Conservation (phyloP, 257 asterid species). For the Haberlea rhodopensis region DNA sequence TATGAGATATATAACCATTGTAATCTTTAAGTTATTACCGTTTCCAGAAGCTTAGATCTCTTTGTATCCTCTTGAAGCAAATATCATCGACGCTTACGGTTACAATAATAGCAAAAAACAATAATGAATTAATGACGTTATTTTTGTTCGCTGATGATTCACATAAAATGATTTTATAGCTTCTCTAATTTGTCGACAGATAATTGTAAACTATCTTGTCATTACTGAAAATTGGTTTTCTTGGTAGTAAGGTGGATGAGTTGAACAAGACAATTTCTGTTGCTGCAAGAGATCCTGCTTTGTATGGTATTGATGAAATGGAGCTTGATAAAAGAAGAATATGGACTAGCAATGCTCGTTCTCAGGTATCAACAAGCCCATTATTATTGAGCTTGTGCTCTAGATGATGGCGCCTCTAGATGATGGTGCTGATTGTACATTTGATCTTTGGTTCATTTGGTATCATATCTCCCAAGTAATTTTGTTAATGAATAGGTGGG, state of each 20-base stretch:
- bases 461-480: conserved; percentile 6
- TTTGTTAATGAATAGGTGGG: conserved; percentile 52
- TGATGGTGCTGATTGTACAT: conserved; percentile 1
- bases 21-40: conserved; percentile 9
- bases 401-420: background rate
- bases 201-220: conserved; percentile 17
- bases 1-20: background rate
- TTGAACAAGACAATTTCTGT: conserved; percentile 86
- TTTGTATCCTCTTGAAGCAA: conserved; percentile 1
- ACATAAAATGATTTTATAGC: conserved; percentile 2
- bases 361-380: conserved; percentile 53
- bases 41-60: background rate
- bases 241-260: conserved; percentile 90
- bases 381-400: background rate
- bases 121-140: background rate
- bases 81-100: conserved; percentile 9
- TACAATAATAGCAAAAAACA: background rate
- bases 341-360: conserved; percentile 89
- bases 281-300: conserved; percentile 80
- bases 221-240: conserved; percentile 49
- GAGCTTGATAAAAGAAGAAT: conserved; percentile 89
- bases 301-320: conserved; percentile 65
- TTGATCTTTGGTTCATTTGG: conserved; percentile 21
- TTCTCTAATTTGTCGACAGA: conserved; percentile 7
- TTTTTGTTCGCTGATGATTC: background rate